phyloP scores from a whole-genome alignment of 352 stramenopile genomes.

The Phytophthora sp. region DNA sequence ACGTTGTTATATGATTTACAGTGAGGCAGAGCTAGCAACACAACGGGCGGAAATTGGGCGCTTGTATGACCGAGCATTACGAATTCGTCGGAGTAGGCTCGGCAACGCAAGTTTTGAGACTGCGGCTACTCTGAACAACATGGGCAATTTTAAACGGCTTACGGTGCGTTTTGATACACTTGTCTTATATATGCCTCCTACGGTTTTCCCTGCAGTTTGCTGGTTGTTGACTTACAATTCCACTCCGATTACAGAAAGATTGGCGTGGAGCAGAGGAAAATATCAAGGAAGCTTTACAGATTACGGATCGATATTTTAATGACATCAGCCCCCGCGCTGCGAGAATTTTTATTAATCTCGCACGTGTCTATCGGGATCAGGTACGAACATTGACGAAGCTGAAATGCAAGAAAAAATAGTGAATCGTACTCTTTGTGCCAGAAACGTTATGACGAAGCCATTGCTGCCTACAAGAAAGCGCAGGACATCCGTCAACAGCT shows the following conservation, averaged over 20 bases:
- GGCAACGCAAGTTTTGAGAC: conserved; percentile 84
- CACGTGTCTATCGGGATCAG: conserved; percentile 80
- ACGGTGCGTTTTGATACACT: conserved; percentile 48
- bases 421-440: conserved; percentile 7
- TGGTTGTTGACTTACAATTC: too few relatives aligned
- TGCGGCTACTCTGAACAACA: conserved; percentile 82
- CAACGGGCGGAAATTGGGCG: conserved; percentile 61
- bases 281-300: conserved; percentile 79
- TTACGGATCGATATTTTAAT: conserved; percentile 81
- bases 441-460: conserved; percentile 74
- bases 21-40: conserved; percentile 41
- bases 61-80: conserved; percentile 67
- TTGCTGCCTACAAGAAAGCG: conserved; percentile 70
- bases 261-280: conserved; percentile 69
- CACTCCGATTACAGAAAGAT: conserved; percentile 48
- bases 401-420: not conserved
- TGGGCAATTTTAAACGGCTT: conserved; percentile 83
- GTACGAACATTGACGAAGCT: conserved; percentile 13
- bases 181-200: too few relatives aligned
- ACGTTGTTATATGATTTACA: conserved; percentile 3
- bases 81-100: conserved; percentile 72
- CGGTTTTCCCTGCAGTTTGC: too few relatives aligned
- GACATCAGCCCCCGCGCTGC: conserved; percentile 74
- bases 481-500: conserved; percentile 77
- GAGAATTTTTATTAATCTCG: conserved; percentile 81